Evolutionary conservation across 2,329 filamentous ascomycete genomes (phyloP).

Genomic region (Colletotrichum sp.): DNA sequence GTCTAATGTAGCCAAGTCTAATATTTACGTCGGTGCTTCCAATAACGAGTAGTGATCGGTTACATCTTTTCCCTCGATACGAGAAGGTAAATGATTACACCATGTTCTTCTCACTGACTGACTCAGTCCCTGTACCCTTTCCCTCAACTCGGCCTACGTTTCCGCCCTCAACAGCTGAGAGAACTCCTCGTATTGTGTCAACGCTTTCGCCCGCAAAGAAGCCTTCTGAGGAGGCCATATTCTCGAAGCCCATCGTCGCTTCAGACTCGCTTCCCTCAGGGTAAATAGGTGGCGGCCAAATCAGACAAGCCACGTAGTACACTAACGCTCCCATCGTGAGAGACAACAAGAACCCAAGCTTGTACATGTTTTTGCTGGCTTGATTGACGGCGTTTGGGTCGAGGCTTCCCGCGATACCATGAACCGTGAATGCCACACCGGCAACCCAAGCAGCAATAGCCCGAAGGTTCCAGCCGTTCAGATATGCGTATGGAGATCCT

Average conservation of each 20-base stretch:
- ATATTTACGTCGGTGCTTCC: neutral
- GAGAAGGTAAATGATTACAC: neutral
- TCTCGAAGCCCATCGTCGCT: constrained; percentile 15
- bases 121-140: neutral
- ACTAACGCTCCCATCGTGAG: constrained; percentile 27
- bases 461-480: neutral
- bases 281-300: constrained; percentile 25
- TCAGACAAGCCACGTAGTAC: constrained; percentile 24
- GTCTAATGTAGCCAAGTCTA: neutral
- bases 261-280: constrained; percentile 19
- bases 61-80: neutral
- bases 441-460: neutral
- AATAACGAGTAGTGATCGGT: neutral
- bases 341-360: constrained; percentile 29
- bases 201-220: constrained; percentile 24
- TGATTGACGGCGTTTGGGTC: constrained; percentile 23
- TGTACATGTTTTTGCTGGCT: constrained; percentile 29
- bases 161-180: neutral
- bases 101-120: neutral
- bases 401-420: constrained; percentile 28
- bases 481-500: neutral
- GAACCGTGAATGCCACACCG: constrained; percentile 24
- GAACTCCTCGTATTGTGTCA: constrained; percentile 7
- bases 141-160: neutral
- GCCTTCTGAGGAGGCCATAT: constrained; percentile 23